Evolutionary conservation across 2,329 filamentous ascomycete genomes (phyloP).

Genomic region (Penicillium sp.): DNA sequence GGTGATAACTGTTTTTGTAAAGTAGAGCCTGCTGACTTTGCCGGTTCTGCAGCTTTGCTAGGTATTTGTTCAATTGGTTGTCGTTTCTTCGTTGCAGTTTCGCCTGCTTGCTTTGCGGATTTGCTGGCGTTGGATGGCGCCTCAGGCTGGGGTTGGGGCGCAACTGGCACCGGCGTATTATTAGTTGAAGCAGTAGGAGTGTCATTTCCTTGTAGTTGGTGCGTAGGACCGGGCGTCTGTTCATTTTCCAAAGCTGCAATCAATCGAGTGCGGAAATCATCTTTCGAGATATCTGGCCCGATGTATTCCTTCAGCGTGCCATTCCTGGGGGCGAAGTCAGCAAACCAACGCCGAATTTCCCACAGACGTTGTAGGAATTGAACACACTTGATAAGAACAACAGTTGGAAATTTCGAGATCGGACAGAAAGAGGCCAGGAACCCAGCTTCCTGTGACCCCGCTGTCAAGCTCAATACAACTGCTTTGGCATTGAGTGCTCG

Average conservation of each 20-base stretch:
- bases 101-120: conserved; percentile 1
- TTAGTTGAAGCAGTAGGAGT: conserved; percentile 3
- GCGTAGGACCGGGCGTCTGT: background rate
- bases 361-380: background rate
- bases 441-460: conserved; percentile 68
- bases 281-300: conserved; percentile 52
- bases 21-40: conserved; percentile 36
- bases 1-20: conserved; percentile 56
- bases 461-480: conserved; percentile 60
- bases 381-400: conserved; percentile 65
- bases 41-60: conserved; percentile 21
- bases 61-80: background rate
- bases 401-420: conserved; percentile 64
- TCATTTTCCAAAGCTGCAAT: conserved; percentile 35
- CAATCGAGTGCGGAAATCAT: conserved; percentile 57
- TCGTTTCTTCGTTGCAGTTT: background rate
- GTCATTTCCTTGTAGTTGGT: conserved; percentile 3
- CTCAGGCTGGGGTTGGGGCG: conserved; percentile 11
- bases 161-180: conserved; percentile 8
- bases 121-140: background rate
- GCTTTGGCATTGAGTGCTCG: conserved; percentile 53
- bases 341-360: background rate
- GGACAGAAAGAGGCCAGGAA: conserved; percentile 77
- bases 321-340: conserved; percentile 44
- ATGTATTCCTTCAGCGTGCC: conserved; percentile 71